Percentiles rank a stretch among this genome's conserved stretches.
phyloP scores from a whole-genome alignment of 148 eudicot species.

The Dysphania ambrosioides region DNA sequence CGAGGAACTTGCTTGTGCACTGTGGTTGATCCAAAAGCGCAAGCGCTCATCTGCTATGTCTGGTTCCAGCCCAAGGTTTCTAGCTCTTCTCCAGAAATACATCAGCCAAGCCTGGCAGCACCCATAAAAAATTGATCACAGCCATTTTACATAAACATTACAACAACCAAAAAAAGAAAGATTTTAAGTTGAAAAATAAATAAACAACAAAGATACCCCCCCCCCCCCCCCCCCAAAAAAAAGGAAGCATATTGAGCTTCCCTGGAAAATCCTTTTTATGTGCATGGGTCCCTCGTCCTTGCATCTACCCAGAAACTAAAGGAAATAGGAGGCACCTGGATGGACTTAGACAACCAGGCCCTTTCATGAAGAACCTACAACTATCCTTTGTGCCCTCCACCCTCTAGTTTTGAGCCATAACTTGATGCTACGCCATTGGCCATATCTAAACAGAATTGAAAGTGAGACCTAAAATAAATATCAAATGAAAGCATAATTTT shows the following conservation, averaged over 20 bases:
- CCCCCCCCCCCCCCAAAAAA: too few species aligned
- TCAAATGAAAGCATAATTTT: neutral
- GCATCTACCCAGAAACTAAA: neutral
- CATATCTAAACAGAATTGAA: neutral
- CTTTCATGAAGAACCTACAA: neutral
- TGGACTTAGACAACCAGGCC: neutral
- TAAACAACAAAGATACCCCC: neutral
- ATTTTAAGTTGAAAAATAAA: neutral
- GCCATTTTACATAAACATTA: too few species aligned
- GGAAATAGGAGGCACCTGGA: too few species aligned
- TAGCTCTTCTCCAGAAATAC: constrained; percentile 87
- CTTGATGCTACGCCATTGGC: neutral
- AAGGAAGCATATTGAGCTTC: neutral
- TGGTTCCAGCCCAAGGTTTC: constrained; percentile 56
- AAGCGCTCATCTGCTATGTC: constrained; percentile 78
- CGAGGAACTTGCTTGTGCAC: constrained; percentile 43
- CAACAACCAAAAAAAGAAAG: neutral
- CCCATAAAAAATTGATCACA: neutral
- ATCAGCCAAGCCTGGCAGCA: constrained; percentile 65
- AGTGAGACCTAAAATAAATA: neutral
- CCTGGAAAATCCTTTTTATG: neutral
- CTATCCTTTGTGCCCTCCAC: neutral
- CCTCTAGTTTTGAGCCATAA: neutral
- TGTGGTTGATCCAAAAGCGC: constrained; percentile 56
- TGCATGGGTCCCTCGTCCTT: neutral